Base-by-base conservation (phyloP, 306 rosid genomes). In the Arachis stenosperma region DNA sequence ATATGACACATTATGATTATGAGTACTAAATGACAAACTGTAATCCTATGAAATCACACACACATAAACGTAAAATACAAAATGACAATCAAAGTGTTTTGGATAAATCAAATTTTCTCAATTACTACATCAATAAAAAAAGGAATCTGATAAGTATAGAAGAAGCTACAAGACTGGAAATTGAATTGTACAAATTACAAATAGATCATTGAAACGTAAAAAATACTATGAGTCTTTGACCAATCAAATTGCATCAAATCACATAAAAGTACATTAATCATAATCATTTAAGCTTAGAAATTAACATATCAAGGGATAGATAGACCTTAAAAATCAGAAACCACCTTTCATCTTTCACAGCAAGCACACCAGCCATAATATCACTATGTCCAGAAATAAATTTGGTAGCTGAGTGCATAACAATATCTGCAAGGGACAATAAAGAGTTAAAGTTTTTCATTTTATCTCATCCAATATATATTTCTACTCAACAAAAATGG, bases 381-480 rank as follows among this genome's bases (percentile, higher is more conserved):
- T 89, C 97, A 76, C 96, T 88, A 68, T 93, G 96, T 75, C 97
- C 97, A 59, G 91, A 83, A 81, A 91, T 93, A 84, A 91, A 91
- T 83, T 91, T 93, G n/a, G 94, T 93, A 44, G 97, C 98, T 0
- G 96, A 93, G 82, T 91, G 98, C 96, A 89, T 88, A 73, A 88
- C 92, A 78, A 93, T 89, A 75, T 91, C 97, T 91, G 86, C 14
- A 52, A 29, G 57, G 56, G 65, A 71, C 74, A 78, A 61, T 17
- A n/a, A 11, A 69, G 12, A 57, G 54, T 17, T 17, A 17, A 17
- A 17, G 22, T 1, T 17, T 17, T 17, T 17, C 22, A 17, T 17
- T 69, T 42, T 50, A 69, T 42, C 47, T 69, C 69, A 30, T 41
- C 27, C 36, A 12, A 6, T 15, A 67, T 58, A 47, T 71, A 46